Conservation (phyloP, 306 rosid genomes). For the Corylus americana region DNA sequence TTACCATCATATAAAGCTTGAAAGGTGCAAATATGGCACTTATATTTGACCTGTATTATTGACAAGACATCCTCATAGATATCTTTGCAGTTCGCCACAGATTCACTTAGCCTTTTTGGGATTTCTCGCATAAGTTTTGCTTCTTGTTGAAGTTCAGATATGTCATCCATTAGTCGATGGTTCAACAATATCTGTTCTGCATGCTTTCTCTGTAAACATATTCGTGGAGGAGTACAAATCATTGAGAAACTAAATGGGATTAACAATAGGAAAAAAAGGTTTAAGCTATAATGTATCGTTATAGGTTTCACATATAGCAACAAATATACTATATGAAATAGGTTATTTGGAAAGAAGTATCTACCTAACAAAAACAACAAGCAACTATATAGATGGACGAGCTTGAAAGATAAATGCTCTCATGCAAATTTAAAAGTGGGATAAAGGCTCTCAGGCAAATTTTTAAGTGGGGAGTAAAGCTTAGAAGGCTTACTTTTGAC, state of each 20-base stretch:
- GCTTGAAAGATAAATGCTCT: background rate
- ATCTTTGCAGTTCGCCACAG: slow-evolving; percentile 56
- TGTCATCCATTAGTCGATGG: slow-evolving; percentile 42
- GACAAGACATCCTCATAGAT: slow-evolving; percentile 63
- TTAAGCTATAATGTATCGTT: background rate
- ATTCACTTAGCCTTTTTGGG: slow-evolving; percentile 51
- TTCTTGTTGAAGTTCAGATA: slow-evolving; percentile 55
- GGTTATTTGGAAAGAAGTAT: background rate
- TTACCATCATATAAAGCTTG: slow-evolving; percentile 15
- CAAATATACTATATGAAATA: background rate
- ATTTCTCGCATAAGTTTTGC: slow-evolving; percentile 46
- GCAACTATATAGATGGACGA: background rate
- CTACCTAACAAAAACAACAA: background rate
- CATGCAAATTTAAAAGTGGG: background rate
- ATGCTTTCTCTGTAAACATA: slow-evolving; percentile 56
- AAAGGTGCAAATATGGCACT: slow-evolving; percentile 23
- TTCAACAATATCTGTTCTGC: slow-evolving; percentile 49
- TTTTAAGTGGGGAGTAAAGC: background rate
- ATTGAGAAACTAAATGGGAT: background rate
- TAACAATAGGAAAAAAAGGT: background rate
- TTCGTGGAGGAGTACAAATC: slow-evolving; percentile 15
- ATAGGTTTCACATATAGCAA: background rate
- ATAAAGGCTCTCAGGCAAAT: background rate
- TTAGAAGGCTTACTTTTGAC: background rate
- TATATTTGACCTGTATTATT: slow-evolving; percentile 55